Base-by-base conservation (phyloP, 2,329 filamentous ascomycete genomes). In the Rhexocercosporidium sp. region DNA sequence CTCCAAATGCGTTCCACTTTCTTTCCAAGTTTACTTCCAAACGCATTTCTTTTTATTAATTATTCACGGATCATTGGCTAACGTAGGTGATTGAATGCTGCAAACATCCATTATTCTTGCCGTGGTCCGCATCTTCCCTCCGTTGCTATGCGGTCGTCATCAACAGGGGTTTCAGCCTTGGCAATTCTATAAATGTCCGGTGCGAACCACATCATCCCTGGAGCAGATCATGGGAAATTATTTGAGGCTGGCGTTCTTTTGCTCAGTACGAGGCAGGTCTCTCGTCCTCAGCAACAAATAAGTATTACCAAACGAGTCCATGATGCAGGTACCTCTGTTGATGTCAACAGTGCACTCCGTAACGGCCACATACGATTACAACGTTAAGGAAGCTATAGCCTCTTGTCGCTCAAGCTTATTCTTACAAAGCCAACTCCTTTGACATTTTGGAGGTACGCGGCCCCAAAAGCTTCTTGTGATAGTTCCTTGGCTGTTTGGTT, bases 111-210 rank as follows among this genome's bases (percentile, higher is more conserved):
- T 25, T 37, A 16, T 25, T 22, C n/a, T 25, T 56, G 29, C 31
- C 53, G 29, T 25, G 31, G 20, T 25, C 31, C 31, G 53, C 53
- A 56, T n/a, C 31, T 16, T 57, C 9, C 25, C 14, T 18, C 12
- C 31, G 54, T 57, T 57, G 54, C 54, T 37, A 57, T 57, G 54
- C 54, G 54, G 54, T 57, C 54, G 54, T 57, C 54, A 31, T 56
- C 44, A n/a, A 56, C 51, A 56, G 29, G 59, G 59, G 27, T 20
- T n/a, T 11, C 22, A 31, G 16, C 8, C 59, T 61, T 61, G 59
- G 59, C 59, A 34, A 18, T 20, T 49, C 41, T 61, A 49, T 37
- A 34, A 61, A 49, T 34, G 25, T 61, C 25, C 41, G 16, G 20
- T 31, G 22, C 39, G 22, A 57, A 20, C 37, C 37, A 60, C 39